Evolutionary conservation across 345 rosid species (phyloP).

Genomic region (Physaria fendleri): DNA sequence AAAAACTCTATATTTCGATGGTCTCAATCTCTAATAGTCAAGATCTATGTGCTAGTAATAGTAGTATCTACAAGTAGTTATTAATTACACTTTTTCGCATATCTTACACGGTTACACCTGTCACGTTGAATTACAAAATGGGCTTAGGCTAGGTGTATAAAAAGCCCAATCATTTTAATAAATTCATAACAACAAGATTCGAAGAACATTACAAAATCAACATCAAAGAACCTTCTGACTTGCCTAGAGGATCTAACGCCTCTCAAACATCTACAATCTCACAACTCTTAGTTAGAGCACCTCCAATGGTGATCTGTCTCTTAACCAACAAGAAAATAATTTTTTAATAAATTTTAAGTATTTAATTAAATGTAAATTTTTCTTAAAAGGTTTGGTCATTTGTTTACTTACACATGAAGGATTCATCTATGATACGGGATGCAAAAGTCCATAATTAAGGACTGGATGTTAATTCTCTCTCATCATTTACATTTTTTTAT

Average conservation of each 20-base stretch:
- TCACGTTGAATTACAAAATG: not conserved
- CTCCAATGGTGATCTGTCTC: too few species aligned
- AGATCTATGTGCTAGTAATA: not conserved
- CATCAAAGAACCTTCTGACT: conserved; percentile 7
- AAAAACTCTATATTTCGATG: not conserved
- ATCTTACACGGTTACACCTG: not conserved
- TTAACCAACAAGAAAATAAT: too few species aligned
- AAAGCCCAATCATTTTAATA: conserved; percentile 14
- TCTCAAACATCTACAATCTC: not conserved
- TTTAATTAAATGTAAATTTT: too few species aligned
- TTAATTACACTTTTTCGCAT: not conserved
- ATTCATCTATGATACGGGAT: too few species aligned
- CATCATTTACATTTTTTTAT: too few species aligned
- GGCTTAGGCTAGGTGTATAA: not conserved
- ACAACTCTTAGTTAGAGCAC: too few species aligned
- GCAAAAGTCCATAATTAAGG: too few species aligned
- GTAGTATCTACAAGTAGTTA: not conserved
- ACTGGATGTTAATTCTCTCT: too few species aligned
- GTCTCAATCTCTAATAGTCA: not conserved
- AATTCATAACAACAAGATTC: not conserved
- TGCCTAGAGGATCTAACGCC: not conserved
- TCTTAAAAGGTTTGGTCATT: too few species aligned
- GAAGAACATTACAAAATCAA: conserved; percentile 6
- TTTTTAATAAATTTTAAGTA: too few species aligned
- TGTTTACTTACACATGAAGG: too few species aligned